phyloP scores from a whole-genome alignment of 225 moss, liverwort and hornwort species.

The Straminergon stramineum region DNA sequence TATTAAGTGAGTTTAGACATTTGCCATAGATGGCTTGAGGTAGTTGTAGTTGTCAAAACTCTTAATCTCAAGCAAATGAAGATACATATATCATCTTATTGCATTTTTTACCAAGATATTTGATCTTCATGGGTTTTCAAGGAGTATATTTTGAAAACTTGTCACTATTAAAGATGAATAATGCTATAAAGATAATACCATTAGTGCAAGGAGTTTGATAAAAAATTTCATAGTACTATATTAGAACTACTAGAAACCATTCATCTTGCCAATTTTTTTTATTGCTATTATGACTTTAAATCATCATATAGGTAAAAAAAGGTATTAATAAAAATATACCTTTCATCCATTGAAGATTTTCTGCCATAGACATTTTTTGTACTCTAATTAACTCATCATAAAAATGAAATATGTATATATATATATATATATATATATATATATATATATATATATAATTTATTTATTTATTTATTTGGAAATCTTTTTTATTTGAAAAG shows the following conservation, averaged over 20 bases:
- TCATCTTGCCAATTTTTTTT: neutral
- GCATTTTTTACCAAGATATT: neutral
- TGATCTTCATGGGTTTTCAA: rapidly evolving
- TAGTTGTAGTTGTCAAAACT: neutral
- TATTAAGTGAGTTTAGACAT: neutral
- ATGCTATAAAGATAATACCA: neutral
- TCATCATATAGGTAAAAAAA: neutral
- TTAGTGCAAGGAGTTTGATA: rapidly evolving
- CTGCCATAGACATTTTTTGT: rapidly evolving
- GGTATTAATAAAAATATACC: neutral
- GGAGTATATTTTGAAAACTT: neutral
- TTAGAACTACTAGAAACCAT: neutral
- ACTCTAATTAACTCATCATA: neutral
- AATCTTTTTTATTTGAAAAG: too few relatives aligned
- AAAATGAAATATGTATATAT: too few relatives aligned
- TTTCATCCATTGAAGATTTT: neutral
- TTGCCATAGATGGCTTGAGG: rapidly evolving
- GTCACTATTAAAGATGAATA: neutral
- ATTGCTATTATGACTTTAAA: too few relatives aligned
- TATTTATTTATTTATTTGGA: too few relatives aligned
- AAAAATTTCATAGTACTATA: too few relatives aligned
- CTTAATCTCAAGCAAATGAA: neutral
- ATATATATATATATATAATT: too few relatives aligned
- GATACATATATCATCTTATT: neutral
- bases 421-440: too few relatives aligned